Evolutionary conservation across 2,329 filamentous ascomycete species (phyloP).

Genomic region (Ascosphaera acerosa): DNA sequence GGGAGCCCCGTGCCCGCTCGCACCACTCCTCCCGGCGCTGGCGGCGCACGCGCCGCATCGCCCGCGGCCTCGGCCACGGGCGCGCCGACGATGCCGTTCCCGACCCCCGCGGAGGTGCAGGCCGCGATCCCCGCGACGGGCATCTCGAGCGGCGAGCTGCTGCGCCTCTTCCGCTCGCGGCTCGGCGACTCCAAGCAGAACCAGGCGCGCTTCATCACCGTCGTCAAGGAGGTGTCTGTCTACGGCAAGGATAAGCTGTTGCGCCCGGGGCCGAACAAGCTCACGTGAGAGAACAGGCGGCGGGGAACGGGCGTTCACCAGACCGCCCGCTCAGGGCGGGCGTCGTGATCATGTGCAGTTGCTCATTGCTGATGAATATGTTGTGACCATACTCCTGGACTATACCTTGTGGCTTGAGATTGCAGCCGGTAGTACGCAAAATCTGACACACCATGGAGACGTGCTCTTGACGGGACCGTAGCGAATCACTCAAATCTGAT

Average conservation of each 20-base stretch:
- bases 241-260: conserved; percentile 19
- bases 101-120: conserved; percentile 21
- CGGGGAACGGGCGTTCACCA: not conserved
- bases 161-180: conserved; percentile 19
- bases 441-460: too few relatives aligned
- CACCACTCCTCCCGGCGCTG: conserved; percentile 1
- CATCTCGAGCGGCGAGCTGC: conserved; percentile 20
- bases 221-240: conserved; percentile 20
- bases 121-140: conserved; percentile 21
- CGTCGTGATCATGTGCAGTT: too few relatives aligned
- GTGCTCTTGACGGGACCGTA: too few relatives aligned
- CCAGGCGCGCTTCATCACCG: conserved; percentile 18
- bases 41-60: conserved; percentile 2
- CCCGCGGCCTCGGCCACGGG: not conserved
- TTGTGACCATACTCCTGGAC: too few relatives aligned
- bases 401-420: too few relatives aligned
- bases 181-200: conserved; percentile 19
- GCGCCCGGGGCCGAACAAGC: conserved; percentile 16
- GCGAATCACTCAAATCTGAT: too few relatives aligned
- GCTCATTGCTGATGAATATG: too few relatives aligned
- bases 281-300: conserved; percentile 7
- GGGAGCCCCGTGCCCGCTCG: conserved; percentile 17
- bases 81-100: conserved; percentile 10
- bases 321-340: too few relatives aligned
- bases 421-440: too few relatives aligned